These are phyloP conservation scores for Chamaenerion angustifolium DNA, from an alignment of 345 rosid genomes.

Conservation along the genomic window DNA sequence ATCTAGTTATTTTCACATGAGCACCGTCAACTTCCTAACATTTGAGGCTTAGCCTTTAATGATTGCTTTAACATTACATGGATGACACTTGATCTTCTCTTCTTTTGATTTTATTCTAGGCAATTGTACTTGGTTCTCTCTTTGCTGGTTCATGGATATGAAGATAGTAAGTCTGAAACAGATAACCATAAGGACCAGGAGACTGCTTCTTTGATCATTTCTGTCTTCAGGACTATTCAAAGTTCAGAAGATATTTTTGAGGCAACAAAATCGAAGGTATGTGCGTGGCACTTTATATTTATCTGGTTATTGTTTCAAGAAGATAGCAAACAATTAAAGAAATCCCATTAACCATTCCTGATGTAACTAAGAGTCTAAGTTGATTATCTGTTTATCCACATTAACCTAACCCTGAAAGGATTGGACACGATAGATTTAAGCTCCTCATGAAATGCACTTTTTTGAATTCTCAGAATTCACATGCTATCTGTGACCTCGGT, in stretches of 20 bases:
- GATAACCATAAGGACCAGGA: conserved; percentile 44
- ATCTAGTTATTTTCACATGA: no score
- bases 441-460: conserved; percentile 2
- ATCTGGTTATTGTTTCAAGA: not conserved
- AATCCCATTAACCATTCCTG: not conserved
- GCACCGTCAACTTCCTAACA: no score
- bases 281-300: not conserved
- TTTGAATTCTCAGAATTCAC: conserved; percentile 55
- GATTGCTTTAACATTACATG: not conserved
- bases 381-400: no score
- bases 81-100: not conserved
- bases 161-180: conserved; percentile 60
- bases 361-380: no score
- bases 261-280: conserved; percentile 69
- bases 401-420: no score
- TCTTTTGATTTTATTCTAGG: conserved; percentile 32
- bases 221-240: conserved; percentile 48
- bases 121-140: conserved; percentile 53
- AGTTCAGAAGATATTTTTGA: conserved; percentile 63
- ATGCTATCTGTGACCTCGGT: conserved; percentile 88
- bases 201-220: conserved; percentile 29
- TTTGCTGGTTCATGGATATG: conserved; percentile 65
- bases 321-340: not conserved
- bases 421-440: no score
- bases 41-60: no score